Evolutionary conservation across 352 stramenopile genomes (phyloP).

Genomic region (Blastocystis sp.): DNA sequence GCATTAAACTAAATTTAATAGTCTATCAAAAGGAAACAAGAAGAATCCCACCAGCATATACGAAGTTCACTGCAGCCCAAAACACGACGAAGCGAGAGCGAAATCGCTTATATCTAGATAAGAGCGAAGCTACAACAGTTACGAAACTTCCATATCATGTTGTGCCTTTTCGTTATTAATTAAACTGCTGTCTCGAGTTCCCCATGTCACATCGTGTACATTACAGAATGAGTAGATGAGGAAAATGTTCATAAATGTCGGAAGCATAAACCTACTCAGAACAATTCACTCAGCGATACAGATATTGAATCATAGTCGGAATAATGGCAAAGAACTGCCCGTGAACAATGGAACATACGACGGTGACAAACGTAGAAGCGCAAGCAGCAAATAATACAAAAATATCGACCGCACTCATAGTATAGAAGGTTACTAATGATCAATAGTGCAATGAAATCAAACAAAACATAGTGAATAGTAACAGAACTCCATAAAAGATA

Average conservation of each 20-base stretch:
- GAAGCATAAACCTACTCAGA: conserved; percentile 60
- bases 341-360: conserved; percentile 56
- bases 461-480: conserved; percentile 60
- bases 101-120: conserved; percentile 62
- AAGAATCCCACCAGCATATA: conserved; percentile 64
- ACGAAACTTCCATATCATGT: conserved; percentile 64
- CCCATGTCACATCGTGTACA: conserved; percentile 64
- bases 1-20: conserved; percentile 31
- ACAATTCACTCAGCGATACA: not conserved
- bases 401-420: conserved; percentile 9
- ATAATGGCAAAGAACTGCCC: conserved; percentile 56
- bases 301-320: conserved; percentile 57
- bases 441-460: not conserved
- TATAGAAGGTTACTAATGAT: conserved; percentile 54
- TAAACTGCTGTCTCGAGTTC: conserved; percentile 63
- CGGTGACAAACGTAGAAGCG: conserved; percentile 53
- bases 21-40: conserved; percentile 2
- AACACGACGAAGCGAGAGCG: conserved; percentile 64
- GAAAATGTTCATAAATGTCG: conserved; percentile 65
- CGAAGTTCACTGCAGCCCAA: conserved; percentile 63
- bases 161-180: conserved; percentile 63
- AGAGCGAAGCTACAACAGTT: not conserved
- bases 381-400: conserved; percentile 49
- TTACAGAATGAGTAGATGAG: conserved; percentile 66
- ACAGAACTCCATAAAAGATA: conserved; percentile 39